These are phyloP conservation scores for Aureobasidium pullulans DNA, from an alignment of 2,329 filamentous ascomycete species.

Conservation along the genomic window DNA sequence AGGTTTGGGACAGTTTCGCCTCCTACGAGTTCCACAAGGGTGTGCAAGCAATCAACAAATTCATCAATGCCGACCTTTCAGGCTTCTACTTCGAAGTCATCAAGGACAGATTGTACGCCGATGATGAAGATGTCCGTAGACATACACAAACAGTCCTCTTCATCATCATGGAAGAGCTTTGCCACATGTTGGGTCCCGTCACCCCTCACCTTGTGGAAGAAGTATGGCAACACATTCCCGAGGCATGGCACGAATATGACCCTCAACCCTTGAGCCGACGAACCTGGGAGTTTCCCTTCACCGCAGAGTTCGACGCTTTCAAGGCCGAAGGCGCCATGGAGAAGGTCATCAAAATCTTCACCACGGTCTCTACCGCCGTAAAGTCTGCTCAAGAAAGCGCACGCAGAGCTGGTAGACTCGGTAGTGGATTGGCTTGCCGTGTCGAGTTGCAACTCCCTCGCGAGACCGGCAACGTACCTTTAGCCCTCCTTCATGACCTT, in stretches of 20 bases:
- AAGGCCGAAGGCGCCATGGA: conserved; percentile 8
- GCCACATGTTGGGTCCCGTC: conserved; percentile 73
- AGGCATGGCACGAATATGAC: conserved; percentile 43
- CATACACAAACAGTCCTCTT: conserved; percentile 51
- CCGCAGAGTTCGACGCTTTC: conserved; percentile 12
- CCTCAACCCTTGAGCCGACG: conserved; percentile 19
- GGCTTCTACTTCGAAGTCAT: conserved; percentile 89
- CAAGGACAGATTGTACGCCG: conserved; percentile 89
- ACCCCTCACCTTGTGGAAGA: conserved; percentile 82
- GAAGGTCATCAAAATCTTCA: conserved; percentile 42
- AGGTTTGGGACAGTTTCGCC: conserved; percentile 58
- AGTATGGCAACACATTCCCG: conserved; percentile 71
- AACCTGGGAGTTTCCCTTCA: conserved; percentile 22
- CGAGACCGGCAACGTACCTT: conserved; percentile 6
- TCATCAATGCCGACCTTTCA: conserved; percentile 75
- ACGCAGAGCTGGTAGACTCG: conserved; percentile 62
- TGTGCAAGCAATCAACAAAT: conserved; percentile 65
- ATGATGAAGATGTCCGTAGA: conserved; percentile 55
- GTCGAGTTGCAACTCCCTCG: conserved; percentile 46
- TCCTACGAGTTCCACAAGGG: conserved; percentile 79
- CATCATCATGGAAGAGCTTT: conserved; percentile 61
- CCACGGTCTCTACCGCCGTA: conserved; percentile 54
- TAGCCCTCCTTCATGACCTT: conserved; percentile 16
- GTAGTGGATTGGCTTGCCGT: conserved; percentile 71
- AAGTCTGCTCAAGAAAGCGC: conserved; percentile 70